phyloP scores from a whole-genome alignment of 306 rosid species.

The Citrullus colocynthis region DNA sequence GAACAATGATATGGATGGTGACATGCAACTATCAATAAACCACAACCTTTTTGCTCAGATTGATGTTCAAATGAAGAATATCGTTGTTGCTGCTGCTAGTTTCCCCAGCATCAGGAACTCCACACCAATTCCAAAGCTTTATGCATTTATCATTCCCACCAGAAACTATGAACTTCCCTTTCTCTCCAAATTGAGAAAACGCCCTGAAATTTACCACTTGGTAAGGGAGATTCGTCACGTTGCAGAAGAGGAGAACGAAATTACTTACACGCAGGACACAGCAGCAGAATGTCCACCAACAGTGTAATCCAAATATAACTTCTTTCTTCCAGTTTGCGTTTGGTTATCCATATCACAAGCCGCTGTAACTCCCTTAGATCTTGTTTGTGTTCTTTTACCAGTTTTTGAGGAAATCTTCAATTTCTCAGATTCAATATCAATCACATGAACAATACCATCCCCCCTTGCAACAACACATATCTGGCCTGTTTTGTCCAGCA shows the following conservation, averaged over 20 bases:
- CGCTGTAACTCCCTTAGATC: conserved; percentile 29
- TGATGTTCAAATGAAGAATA: conserved; percentile 30
- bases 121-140: conserved; percentile 80
- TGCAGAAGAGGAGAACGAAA: neutral
- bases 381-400: conserved; percentile 44
- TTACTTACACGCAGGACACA: conserved; percentile 67
- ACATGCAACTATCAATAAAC: conserved; percentile 10
- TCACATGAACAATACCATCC: conserved; percentile 60
- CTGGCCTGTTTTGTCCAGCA: conserved; percentile 57
- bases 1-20: neutral
- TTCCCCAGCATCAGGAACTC: conserved; percentile 24
- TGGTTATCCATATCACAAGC: neutral
- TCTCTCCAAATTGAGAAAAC: conserved; percentile 72
- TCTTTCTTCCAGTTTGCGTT: conserved; percentile 33
- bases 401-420: conserved; percentile 40
- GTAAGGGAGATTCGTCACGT: conserved; percentile 13
- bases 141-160: conserved; percentile 78
- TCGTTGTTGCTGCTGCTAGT: conserved; percentile 3
- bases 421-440: conserved; percentile 50
- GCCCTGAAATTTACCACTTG: conserved; percentile 36
- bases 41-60: conserved; percentile 54
- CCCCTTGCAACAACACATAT: conserved; percentile 81
- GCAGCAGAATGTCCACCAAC: conserved; percentile 80
- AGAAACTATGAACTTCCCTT: conserved; percentile 69
- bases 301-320: conserved; percentile 64